Evolutionary conservation across 768 basidiomycete genomes (phyloP).

Genomic region (Kwoniella heveanensis): DNA sequence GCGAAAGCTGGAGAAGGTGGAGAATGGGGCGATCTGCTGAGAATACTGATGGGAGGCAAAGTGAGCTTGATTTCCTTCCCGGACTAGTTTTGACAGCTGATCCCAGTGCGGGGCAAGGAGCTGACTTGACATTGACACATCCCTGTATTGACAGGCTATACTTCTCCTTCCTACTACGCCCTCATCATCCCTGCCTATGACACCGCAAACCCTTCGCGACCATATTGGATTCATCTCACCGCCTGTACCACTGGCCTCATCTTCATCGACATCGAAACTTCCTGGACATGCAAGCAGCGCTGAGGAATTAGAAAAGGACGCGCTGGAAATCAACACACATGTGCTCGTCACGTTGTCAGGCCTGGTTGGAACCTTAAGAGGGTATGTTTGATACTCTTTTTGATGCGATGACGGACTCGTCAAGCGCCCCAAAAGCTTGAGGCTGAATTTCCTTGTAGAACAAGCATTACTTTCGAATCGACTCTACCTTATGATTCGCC

Average conservation of each 20-base stretch:
- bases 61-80: slow-evolving; percentile 28
- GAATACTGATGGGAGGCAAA: slow-evolving; percentile 49
- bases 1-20: slow-evolving; percentile 39
- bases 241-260: slow-evolving; percentile 54
- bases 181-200: slow-evolving; percentile 63
- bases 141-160: slow-evolving; percentile 64
- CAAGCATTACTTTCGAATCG: slow-evolving; percentile 59
- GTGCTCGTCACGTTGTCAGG: slow-evolving; percentile 77
- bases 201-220: slow-evolving; percentile 76
- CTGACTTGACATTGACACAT: too few relatives aligned
- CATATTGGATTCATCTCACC: slow-evolving; percentile 73
- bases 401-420: too few relatives aligned
- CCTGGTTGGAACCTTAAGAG: slow-evolving; percentile 69
- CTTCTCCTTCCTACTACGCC: slow-evolving; percentile 72
- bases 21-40: slow-evolving; percentile 51
- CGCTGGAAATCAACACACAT: neutral
- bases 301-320: slow-evolving; percentile 51
- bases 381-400: too few relatives aligned
- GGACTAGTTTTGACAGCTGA: too few relatives aligned
- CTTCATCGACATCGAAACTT: slow-evolving; percentile 25
- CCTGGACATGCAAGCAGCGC: slow-evolving; percentile 23
- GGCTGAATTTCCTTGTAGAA: neutral
- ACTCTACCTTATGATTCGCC: slow-evolving; percentile 56
- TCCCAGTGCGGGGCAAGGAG: too few relatives aligned
- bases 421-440: neutral